A percentile compares a stretch with the other conserved stretches of the same genome.
Evolutionary conservation across 208 protist species (phyloP).

Genomic region (Leishmania major): DNA sequence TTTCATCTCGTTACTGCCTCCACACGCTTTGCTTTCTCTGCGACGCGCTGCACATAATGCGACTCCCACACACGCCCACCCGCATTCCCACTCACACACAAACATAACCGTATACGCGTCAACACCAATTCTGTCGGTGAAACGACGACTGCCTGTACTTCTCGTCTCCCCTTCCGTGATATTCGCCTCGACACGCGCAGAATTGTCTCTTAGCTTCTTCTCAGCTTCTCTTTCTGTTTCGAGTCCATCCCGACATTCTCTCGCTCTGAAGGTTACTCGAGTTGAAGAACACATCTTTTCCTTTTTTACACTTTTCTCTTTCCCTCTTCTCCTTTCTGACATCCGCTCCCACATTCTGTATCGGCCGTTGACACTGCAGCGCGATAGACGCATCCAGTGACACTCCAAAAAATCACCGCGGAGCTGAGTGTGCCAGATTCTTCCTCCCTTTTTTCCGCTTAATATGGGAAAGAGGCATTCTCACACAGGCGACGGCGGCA

Average conservation of each 20-base stretch:
- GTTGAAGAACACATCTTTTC: neutral
- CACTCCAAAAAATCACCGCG: neutral
- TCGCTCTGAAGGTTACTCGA: neutral
- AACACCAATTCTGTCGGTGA: neutral
- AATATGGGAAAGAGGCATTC: slow-evolving; percentile 1
- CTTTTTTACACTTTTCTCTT: neutral
- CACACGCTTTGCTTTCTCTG: slow-evolving; percentile 1
- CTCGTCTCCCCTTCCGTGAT: neutral
- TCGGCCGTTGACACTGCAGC: neutral
- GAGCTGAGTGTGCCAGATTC: neutral
- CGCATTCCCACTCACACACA: neutral
- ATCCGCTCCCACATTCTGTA: neutral
- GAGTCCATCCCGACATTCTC: neutral
- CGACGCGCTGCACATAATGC: neutral
- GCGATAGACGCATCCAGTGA: slow-evolving; percentile 8
- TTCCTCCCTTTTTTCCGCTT: neutral
- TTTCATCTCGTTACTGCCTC: neutral
- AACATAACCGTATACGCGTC: neutral
- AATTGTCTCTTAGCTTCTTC: neutral
- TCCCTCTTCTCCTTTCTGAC: neutral
- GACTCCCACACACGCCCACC: neutral
- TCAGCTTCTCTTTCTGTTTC: slow-evolving; percentile 3
- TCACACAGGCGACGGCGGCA: neutral
- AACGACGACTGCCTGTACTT: neutral
- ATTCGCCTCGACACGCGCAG: neutral